Percentiles rank a stretch among this genome's conserved stretches.
Evolutionary conservation across 768 basidiomycete genomes (phyloP).

Genomic region (Neoboletus subvelutipes): DNA sequence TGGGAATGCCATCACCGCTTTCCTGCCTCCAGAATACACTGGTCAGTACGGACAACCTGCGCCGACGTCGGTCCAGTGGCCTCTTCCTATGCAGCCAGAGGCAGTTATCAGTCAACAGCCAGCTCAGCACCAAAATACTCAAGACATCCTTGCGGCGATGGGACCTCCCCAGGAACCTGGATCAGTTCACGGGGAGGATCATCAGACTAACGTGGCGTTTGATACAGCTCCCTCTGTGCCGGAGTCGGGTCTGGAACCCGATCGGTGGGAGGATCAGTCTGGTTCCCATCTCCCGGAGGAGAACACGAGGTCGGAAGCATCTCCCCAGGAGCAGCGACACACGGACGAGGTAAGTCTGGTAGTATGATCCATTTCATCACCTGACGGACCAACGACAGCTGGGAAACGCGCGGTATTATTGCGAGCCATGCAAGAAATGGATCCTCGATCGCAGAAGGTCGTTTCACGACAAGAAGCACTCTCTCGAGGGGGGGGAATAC

Average conservation of each 20-base stretch:
- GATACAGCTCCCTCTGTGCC: not conserved
- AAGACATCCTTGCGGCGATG: too few relatives aligned
- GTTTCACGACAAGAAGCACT: not conserved
- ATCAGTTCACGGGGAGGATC: not conserved
- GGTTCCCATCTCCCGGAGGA: too few relatives aligned
- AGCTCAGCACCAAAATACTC: not conserved
- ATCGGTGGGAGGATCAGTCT: not conserved
- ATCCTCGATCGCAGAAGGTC: not conserved
- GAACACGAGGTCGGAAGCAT: not conserved
- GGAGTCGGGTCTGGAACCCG: not conserved
- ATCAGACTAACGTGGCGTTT: not conserved
- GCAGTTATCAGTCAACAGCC: not conserved
- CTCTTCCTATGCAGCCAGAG: not conserved
- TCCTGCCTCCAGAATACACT: not conserved
- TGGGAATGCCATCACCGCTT: not conserved
- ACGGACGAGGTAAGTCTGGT: not conserved
- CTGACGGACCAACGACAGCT: not conserved
- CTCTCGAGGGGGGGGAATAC: not conserved
- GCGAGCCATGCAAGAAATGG: not conserved
- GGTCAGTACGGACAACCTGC: not conserved
- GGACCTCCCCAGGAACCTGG: not conserved
- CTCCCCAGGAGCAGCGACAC: too few relatives aligned
- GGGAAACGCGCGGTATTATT: not conserved
- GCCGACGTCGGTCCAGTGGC: not conserved
- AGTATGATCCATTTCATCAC: too few relatives aligned